A percentile compares a stretch with the other conserved stretches of the same genome.
These are phyloP conservation scores for Teratosphaeria nubilosa DNA, from an alignment of 2,329 filamentous ascomycete species.

Conservation along the genomic window DNA sequence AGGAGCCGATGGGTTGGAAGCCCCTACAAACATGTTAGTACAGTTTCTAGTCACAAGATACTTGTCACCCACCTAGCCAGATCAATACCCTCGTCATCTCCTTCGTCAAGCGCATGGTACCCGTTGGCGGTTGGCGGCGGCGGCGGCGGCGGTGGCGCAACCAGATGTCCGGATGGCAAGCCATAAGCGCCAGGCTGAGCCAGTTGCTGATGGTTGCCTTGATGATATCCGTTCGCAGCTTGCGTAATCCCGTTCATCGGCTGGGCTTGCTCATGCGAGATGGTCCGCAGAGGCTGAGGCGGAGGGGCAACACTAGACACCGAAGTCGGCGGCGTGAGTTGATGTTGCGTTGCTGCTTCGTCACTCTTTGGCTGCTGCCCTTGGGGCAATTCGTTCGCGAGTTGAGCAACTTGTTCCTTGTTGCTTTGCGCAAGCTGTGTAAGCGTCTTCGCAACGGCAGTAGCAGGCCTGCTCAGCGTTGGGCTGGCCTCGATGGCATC, in stretches of 20 bases:
- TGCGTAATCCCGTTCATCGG: slow-evolving; percentile 1
- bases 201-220: slow-evolving; percentile 1
- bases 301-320: neutral
- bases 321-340: neutral
- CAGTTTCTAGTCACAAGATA: neutral
- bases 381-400: slow-evolving; percentile 10
- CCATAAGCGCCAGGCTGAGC: neutral
- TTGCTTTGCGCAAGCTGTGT: slow-evolving; percentile 15
- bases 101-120: slow-evolving; percentile 31
- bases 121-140: slow-evolving; percentile 6
- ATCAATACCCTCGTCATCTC: slow-evolving; percentile 39
- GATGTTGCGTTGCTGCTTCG: neutral
- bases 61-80: slow-evolving; percentile 35
- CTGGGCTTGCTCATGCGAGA: neutral
- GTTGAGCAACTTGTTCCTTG: slow-evolving; percentile 8
- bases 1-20: slow-evolving; percentile 40
- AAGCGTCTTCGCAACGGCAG: slow-evolving; percentile 22
- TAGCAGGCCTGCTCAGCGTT: slow-evolving; percentile 20
- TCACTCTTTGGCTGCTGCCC: neutral
- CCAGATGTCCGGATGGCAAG: neutral
- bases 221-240: neutral
- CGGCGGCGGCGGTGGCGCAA: neutral
- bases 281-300: neutral
- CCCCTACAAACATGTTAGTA: slow-evolving; percentile 27
- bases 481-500: slow-evolving; percentile 19